These are phyloP conservation scores for Hemisphaericaspora xylanilytica DNA, from an alignment of 1,139 yeast genomes.

Conservation along the genomic window DNA sequence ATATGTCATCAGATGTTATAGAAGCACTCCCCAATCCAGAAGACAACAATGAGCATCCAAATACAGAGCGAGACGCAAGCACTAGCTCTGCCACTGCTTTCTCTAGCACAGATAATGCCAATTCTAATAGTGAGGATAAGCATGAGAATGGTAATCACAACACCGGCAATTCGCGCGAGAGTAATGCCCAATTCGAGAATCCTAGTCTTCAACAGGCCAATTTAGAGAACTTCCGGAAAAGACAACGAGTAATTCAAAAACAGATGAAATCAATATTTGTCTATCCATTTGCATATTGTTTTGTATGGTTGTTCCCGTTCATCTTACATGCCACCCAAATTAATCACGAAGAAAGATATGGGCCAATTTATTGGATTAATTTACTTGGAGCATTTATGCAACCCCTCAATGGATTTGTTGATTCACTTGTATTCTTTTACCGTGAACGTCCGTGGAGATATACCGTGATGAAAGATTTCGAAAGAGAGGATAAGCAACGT, in stretches of 20 bases:
- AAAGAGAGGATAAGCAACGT: conserved; percentile 32
- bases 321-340: conserved; percentile 64
- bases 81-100: neutral
- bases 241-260: conserved; percentile 66
- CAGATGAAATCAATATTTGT: conserved; percentile 80
- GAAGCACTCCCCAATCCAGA: conserved; percentile 1
- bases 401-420: conserved; percentile 78
- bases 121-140: neutral
- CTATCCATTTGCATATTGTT: conserved; percentile 78
- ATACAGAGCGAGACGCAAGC: neutral
- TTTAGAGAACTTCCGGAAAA: conserved; percentile 54
- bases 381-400: conserved; percentile 72
- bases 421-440: conserved; percentile 68
- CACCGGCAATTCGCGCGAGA: too few relatives aligned
- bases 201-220: conserved; percentile 57
- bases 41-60: too few relatives aligned
- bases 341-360: conserved; percentile 44
- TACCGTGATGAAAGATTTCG: conserved; percentile 42
- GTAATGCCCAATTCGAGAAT: conserved; percentile 13
- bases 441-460: conserved; percentile 78
- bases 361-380: conserved; percentile 63
- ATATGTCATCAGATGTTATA: neutral
- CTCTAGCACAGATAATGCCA: neutral
- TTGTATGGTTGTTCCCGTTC: conserved; percentile 81
- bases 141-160: too few relatives aligned